Evolutionary conservation across 768 basidiomycete genomes (phyloP).

Genomic region (Amanita subjunquillea): DNA sequence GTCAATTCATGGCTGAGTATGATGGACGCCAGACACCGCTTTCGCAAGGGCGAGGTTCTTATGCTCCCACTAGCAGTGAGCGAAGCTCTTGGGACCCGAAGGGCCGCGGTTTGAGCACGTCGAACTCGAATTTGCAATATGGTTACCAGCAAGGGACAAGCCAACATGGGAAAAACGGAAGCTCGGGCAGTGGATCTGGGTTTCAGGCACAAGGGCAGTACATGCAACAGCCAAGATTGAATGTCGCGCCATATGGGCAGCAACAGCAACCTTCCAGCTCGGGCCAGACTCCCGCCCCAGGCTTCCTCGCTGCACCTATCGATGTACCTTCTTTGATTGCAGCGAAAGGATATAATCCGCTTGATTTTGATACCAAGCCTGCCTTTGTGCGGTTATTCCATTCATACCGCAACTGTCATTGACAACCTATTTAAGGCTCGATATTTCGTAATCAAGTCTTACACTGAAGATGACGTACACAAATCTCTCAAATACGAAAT

Average conservation of each 20-base stretch:
- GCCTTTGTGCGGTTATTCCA: constrained; percentile 44
- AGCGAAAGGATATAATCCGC: constrained; percentile 86
- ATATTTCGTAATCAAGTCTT: constrained; percentile 97
- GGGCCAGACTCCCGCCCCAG: constrained; percentile 32
- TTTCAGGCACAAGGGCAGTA: constrained; percentile 45
- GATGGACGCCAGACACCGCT: constrained; percentile 58
- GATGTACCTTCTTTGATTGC: constrained; percentile 83
- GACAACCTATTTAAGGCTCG: constrained; percentile 46
- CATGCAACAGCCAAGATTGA: constrained; percentile 37
- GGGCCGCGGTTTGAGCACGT: constrained; percentile 46
- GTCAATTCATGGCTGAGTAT: constrained; percentile 52
- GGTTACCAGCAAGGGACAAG: constrained; percentile 39
- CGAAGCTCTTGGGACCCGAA: constrained; percentile 53
- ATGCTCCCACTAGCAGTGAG: constrained; percentile 7
- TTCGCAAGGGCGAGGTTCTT: constrained; percentile 34
- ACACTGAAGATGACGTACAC: constrained; percentile 98
- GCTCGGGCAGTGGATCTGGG: constrained; percentile 48
- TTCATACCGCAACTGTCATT: constrained; percentile 2
- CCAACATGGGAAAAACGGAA: constrained; percentile 21
- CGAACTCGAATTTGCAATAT: constrained; percentile 63
- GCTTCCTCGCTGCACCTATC: constrained; percentile 55
- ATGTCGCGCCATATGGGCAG: constrained; percentile 25
- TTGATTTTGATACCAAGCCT: constrained; percentile 74
- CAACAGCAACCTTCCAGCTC: constrained; percentile 14
- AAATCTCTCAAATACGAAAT: constrained; percentile 97